Base-by-base conservation (phyloP, 2,329 filamentous ascomycete species). In the Aspergillus oerlinghausenensis region DNA sequence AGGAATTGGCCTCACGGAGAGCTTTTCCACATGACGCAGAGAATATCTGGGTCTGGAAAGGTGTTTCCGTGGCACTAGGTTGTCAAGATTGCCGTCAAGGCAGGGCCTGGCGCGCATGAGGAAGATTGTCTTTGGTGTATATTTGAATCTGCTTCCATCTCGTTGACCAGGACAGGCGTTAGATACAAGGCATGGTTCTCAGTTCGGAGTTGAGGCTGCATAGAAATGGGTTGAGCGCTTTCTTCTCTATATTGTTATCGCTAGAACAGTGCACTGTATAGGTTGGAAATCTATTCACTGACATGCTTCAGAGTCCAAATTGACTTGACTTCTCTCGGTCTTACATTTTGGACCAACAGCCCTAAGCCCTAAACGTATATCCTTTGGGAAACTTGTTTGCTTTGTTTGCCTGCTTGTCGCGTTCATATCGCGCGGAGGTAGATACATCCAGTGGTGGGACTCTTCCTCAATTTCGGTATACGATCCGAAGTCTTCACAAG, bases 41-140 rank as follows among this genome's bases (percentile, higher is more conserved):
- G 53, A 63, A 64, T 35, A 64, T 74, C 21, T 65, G 66, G 60
- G 61, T 70, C 47, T 71, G 69, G 68, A 65, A 72, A 50, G 66
- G 66, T 11, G 62, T 73, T 47, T 70, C 73, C 9, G 66, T 76
- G 42, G 55, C 72, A 51, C 67, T 76, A 55, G 68, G 69, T 4
- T 77, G 74, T 58, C 60, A 61, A 19, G 56, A 72, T 55, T 77
- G 74, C 54, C 60, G 61, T 19, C 58, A 57, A 40, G 59, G 57
- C 7, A 58, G 59, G 25, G 71, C 68, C 25, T 75, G 72, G 71
- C 63, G 54, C 55, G 67, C 70, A 64, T 73, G 55, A 70, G 57
- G 38, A 48, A 51, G 6, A 6, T 11, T 47, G 8, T 23, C 23
- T 25, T 5, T 6, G n/a, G 5, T 6, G 10, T 47, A 23, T 29